Evolutionary conservation across 2,329 filamentous ascomycete species (phyloP).

Genomic region (Zasmidium angulare): DNA sequence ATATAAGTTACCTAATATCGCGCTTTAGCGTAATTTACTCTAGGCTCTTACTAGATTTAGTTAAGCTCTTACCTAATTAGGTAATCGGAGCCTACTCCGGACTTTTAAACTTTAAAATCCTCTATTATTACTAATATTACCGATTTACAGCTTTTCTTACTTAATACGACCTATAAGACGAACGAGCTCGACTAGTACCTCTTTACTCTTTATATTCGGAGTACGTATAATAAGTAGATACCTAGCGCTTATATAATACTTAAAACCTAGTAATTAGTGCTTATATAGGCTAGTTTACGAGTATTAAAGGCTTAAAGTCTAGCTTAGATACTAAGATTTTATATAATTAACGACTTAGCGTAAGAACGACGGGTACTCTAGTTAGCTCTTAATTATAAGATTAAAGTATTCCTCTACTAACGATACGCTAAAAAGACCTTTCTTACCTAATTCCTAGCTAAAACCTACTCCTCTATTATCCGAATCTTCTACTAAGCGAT

Average conservation of each 20-base stretch:
- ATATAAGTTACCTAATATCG: background rate
- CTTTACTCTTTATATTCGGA: background rate
- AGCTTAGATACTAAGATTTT: background rate
- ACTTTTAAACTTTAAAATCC: too few relatives aligned
- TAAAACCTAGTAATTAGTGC: background rate
- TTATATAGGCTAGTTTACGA: background rate
- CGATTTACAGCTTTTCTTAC: background rate
- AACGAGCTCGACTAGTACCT: background rate
- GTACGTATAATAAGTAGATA: background rate
- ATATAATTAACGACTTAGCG: background rate
- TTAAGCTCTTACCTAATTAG: too few relatives aligned
- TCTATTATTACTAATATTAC: background rate
- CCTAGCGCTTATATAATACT: background rate
- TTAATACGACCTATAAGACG: background rate
- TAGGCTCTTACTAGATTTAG: too few relatives aligned
- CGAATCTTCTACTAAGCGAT: background rate
- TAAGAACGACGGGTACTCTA: background rate
- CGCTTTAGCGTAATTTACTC: background rate
- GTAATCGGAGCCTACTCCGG: too few relatives aligned
- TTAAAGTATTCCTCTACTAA: background rate
- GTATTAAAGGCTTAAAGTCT: background rate
- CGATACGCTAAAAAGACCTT: background rate
- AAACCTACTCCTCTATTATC: background rate
- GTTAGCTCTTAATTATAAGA: background rate
- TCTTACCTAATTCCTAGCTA: background rate